Base-by-base conservation (phyloP, 306 rosid species). In the Canavalia ensiformis region DNA sequence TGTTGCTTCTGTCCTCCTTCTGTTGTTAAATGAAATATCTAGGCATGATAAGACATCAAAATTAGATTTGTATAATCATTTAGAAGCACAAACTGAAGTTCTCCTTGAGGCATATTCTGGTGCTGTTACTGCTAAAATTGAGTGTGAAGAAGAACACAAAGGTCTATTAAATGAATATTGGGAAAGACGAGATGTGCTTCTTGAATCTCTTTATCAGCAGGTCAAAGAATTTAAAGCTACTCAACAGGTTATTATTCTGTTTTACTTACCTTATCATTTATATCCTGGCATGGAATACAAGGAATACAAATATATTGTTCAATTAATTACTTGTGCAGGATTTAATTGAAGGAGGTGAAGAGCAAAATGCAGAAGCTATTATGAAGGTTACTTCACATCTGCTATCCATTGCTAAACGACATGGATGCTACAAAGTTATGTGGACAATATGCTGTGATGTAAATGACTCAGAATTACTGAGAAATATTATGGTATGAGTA, bases 31-130 rank as follows among this genome's bases (percentile, higher is more conserved):
- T 81, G 99, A 88, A 79, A 87, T 84, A 75, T 86, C 91, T 79
- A 87, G 85, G 74, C 90, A 89, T 86, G 97, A 91, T 58, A 71
- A 64, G 70, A 76, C 88, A n/a, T 85, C 85, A 75, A 91, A 85
- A 87, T 76, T 90, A 58, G 93, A 91, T 83, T 79, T 95, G 71
- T 93, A 84, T 71, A 66, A 84, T 77, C 88, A 90, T 88, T 85
- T 95, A 60, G 95, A 93, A 89, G 85, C 81, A 83, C 88, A 93
- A 68, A 73, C 92, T 37, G 99, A 95, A 85, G 92, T 93, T 63
- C 88, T 91, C 29, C 98, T 95, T 2, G 98, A 95, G 88, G 84
- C 92, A 75, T 94, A 93, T 89, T 85, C 94, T 79, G 97, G 97
- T 86, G 97, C 97, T 71, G 83, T 93, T 86, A 89, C 92, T 29